Evolutionary conservation across 2,329 filamentous ascomycete species (phyloP).

Genomic region (Colletotrichum limetticola): DNA sequence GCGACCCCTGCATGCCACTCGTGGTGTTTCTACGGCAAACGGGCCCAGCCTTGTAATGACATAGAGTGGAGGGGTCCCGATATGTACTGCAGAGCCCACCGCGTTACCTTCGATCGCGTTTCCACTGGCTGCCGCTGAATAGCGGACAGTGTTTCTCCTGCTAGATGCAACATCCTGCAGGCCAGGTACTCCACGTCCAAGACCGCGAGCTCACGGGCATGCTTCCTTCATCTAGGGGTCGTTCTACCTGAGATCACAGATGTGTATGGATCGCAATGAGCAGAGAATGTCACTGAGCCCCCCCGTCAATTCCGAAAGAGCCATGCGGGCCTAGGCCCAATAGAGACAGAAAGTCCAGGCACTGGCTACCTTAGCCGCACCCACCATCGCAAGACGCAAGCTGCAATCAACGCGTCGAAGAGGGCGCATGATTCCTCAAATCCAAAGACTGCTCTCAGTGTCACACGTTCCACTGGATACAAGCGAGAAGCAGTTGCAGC

Average conservation of each 20-base stretch:
- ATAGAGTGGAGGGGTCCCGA: neutral
- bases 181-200: neutral
- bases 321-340: neutral
- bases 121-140: neutral
- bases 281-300: neutral
- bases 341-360: neutral
- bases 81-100: slow-evolving; percentile 1
- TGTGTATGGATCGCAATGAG: neutral
- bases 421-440: neutral
- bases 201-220: neutral
- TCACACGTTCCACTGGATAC: neutral
- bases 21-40: neutral
- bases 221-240: neutral
- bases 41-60: slow-evolving; percentile 8
- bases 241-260: neutral
- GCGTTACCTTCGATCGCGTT: neutral
- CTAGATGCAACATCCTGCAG: neutral
- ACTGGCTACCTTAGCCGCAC: too few relatives aligned
- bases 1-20: slow-evolving; percentile 1
- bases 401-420: neutral
- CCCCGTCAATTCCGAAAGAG: neutral
- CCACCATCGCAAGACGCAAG: too few relatives aligned
- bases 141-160: neutral
- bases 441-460: neutral
- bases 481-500: neutral